Evolutionary conservation across 345 rosid species (phyloP).

Genomic region (Linum trigynum): DNA sequence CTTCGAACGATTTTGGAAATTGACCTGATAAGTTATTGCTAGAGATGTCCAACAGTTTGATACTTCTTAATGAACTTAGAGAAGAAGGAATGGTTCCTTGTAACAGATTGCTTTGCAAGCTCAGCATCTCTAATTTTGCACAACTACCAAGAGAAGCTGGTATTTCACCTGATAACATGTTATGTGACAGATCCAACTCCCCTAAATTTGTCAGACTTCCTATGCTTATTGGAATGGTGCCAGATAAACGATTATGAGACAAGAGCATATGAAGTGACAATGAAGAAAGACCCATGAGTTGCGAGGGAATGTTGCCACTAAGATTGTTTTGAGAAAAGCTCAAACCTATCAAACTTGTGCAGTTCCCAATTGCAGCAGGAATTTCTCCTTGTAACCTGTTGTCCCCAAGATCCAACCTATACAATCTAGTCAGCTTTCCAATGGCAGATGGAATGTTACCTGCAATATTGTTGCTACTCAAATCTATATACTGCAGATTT

Average conservation of each 20-base stretch:
- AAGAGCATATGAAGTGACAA: neutral
- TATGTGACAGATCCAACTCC: neutral
- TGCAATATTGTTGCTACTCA: slow-evolving; percentile 3
- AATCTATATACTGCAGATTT: neutral
- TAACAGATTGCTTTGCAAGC: neutral
- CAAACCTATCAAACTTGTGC: neutral
- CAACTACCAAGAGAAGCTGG: neutral
- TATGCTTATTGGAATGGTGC: neutral
- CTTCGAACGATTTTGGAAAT: slow-evolving; percentile 1
- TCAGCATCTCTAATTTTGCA: neutral
- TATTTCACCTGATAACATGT: neutral
- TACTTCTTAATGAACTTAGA: slow-evolving; percentile 3
- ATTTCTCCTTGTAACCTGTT: slow-evolving; percentile 17
- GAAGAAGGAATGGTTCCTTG: slow-evolving; percentile 12
- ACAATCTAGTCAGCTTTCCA: slow-evolving; percentile 8
- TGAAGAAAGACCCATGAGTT: neutral
- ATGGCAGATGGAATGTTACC: slow-evolving; percentile 8
- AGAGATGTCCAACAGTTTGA: slow-evolving; percentile 1
- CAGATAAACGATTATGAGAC: neutral
- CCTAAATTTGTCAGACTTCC: neutral
- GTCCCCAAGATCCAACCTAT: neutral
- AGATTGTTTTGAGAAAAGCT: neutral
- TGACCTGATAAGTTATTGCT: slow-evolving; percentile 7
- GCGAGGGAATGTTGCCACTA: neutral
- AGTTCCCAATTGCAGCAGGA: slow-evolving; percentile 1